These are phyloP conservation scores for Populus ilicifolia DNA, from an alignment of 345 rosid genomes.

Conservation along the genomic window DNA sequence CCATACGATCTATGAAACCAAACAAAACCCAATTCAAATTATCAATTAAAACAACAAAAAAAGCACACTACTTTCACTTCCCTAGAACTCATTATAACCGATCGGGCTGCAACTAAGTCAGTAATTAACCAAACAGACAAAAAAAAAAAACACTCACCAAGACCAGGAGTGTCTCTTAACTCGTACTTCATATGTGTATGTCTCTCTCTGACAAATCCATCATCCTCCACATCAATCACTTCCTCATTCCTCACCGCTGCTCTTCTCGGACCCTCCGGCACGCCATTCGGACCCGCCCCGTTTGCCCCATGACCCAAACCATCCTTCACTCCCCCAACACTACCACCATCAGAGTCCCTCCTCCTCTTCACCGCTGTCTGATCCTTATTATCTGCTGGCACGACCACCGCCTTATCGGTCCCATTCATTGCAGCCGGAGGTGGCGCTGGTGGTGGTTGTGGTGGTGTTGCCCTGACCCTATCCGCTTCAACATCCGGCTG, in stretches of 20 bases:
- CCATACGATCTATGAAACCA: background rate
- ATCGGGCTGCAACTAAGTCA: background rate
- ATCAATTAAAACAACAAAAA: background rate
- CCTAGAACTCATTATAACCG: background rate
- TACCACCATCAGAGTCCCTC: conserved; percentile 68
- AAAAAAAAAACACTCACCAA: conserved; percentile 45
- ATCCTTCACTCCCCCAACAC: conserved; percentile 36
- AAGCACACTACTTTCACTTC: background rate
- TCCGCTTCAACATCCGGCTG: conserved; percentile 82
- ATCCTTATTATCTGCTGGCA: conserved; percentile 40
- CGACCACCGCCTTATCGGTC: conserved; percentile 8
- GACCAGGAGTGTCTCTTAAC: conserved; percentile 89
- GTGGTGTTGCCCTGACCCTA: conserved; percentile 21
- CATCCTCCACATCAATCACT: conserved; percentile 62
- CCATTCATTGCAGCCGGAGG: conserved; percentile 22
- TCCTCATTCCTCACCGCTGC: conserved; percentile 50
- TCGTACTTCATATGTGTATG: conserved; percentile 83
- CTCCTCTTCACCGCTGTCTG: conserved; percentile 67
- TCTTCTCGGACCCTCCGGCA: conserved; percentile 44
- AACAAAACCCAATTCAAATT: background rate
- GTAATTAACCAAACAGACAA: background rate
- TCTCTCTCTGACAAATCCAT: conserved; percentile 50
- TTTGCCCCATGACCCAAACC: conserved; percentile 43
- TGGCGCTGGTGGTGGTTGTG: background rate
- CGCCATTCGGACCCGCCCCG: conserved; percentile 35